Evolutionary conservation across 768 basidiomycete species (phyloP), one percentile per base, ranked within the genome.

Genomic region (Lactifluus hygrophoroides): DNA sequence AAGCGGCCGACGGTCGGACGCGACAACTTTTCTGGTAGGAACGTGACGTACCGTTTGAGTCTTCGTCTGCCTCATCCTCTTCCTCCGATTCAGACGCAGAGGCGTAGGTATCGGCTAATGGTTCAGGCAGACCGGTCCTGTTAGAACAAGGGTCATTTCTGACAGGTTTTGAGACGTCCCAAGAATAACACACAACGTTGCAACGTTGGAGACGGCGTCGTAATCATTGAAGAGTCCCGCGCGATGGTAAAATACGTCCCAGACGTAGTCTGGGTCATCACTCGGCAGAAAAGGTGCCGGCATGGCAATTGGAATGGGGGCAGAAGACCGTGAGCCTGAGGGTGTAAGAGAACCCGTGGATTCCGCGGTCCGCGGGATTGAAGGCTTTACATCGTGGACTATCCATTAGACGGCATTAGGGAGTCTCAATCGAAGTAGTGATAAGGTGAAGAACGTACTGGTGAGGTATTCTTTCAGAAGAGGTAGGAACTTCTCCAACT

Each of bases 221-320:
- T 84, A 83, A 69, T 86, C 83, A 17, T 75, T 76, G 40, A 81
- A 68, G 11, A 81, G 77, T 19, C 77, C 76, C 0, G 84, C 83
- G 23, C 83, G 76, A 62, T 85, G 86, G 64, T 88, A 90, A 66
- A 90, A 91, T 21, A 91, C 80, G 65, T 91, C 89, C 82, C 85
- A 90, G 23, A 91, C 89, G 63, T 88, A 91, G 64, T 90, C 89
- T 27, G 77, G 77, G 4, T 69, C 68, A n/a, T 56, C 64, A 17
- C 21, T 38, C 8, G 53, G 37, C 27, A 13, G 51, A 13, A 54
- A 34, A 2, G 61, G 48, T 9, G 54, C 23, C 13, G 63, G 63
- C 8, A n/a, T 50, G 9, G 27, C 3, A 19, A 62, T 52, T 5
- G 56, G 42, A 9, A 59, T 19, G 1, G 50, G 56, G 3, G 54